phyloP scores from a whole-genome alignment of 1,139 yeast species.

The Suhomyces bokatorum region DNA sequence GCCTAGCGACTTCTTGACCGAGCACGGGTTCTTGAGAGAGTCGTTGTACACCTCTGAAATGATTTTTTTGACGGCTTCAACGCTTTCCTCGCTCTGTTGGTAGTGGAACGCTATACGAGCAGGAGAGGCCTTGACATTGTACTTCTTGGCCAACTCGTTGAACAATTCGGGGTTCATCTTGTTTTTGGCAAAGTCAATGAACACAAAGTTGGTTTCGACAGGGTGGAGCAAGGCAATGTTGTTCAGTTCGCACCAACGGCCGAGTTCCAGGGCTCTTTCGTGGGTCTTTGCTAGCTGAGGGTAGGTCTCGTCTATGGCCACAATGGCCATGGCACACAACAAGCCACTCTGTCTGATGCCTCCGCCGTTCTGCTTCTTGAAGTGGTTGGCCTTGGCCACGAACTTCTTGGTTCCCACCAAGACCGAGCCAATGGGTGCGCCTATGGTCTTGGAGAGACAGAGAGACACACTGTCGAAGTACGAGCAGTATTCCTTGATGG shows the following conservation, averaged over 20 bases:
- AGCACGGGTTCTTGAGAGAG: conserved; percentile 30
- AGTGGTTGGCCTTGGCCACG: conserved; percentile 77
- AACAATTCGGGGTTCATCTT: conserved; percentile 61
- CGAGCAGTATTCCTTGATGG: conserved; percentile 70
- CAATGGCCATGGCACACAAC: conserved; percentile 76
- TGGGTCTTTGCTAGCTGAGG: conserved; percentile 63
- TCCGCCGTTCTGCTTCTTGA: conserved; percentile 93
- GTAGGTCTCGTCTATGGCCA: conserved; percentile 77
- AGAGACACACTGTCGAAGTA: conserved; percentile 86
- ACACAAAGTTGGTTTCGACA: conserved; percentile 84
- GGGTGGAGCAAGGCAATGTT: conserved; percentile 69
- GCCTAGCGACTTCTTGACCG: conserved; percentile 10
- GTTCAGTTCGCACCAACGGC: conserved; percentile 53
- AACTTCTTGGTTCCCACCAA: conserved; percentile 67
- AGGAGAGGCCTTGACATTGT: conserved; percentile 33
- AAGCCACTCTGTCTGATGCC: conserved; percentile 91
- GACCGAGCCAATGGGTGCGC: conserved; percentile 93
- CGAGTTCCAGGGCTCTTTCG: conserved; percentile 65
- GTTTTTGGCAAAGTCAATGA: conserved; percentile 62
- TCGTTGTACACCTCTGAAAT: conserved; percentile 33
- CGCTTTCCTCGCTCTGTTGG: conserved; percentile 37
- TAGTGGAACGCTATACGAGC: conserved; percentile 43
- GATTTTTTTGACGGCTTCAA: conserved; percentile 31
- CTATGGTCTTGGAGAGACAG: conserved; percentile 86
- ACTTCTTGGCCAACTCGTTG: conserved; percentile 55